Evolutionary conservation across 768 basidiomycete genomes (phyloP).

Genomic region (Lentinula sp.): DNA sequence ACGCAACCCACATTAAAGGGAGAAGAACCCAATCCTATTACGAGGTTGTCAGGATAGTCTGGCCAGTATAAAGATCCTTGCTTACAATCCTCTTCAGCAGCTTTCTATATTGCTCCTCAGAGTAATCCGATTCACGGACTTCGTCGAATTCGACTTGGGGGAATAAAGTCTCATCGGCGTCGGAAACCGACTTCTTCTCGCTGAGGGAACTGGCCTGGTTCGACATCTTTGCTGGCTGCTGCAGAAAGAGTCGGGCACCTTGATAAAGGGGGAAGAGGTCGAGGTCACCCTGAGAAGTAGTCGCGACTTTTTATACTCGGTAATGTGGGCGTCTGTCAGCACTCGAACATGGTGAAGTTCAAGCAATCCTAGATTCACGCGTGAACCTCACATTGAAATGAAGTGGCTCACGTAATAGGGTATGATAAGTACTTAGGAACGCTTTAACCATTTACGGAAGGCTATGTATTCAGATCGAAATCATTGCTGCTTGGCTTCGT

Average conservation of each 20-base stretch:
- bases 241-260: background rate
- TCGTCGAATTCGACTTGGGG: background rate
- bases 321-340: background rate
- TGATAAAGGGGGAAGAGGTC: background rate
- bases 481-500: background rate
- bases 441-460: background rate
- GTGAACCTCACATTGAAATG: background rate
- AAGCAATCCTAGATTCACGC: background rate
- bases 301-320: background rate
- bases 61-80: background rate
- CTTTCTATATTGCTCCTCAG: slow-evolving; percentile 4
- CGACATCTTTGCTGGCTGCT: background rate
- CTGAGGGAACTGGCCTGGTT: background rate
- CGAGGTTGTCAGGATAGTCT: background rate
- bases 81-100: slow-evolving; percentile 4
- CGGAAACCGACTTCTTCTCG: slow-evolving; percentile 5
- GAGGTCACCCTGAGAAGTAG: background rate
- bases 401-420: background rate
- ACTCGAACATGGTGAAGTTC: background rate
- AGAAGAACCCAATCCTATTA: slow-evolving; percentile 5
- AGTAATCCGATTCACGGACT: slow-evolving; percentile 3
- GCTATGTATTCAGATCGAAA: background rate
- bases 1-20: slow-evolving; percentile 9
- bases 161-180: background rate
- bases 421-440: background rate